Evolutionary conservation across 164 flowering plant species (phyloP).

Genomic region (Piper betle): DNA sequence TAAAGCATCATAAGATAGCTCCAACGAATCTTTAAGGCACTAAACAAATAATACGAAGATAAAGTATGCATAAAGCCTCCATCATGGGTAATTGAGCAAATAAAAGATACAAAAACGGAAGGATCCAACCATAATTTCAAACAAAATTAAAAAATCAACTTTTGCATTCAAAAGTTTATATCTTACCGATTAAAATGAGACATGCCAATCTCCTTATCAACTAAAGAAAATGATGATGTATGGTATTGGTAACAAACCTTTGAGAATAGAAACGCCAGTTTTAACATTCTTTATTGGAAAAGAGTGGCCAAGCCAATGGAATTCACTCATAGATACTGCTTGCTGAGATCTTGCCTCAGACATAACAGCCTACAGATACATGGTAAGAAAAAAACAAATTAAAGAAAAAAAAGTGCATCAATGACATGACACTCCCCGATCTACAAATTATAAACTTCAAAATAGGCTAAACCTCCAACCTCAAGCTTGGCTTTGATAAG

Average conservation of each 20-base stretch:
- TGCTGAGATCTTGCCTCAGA: constrained; percentile 91
- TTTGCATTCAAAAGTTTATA: too few species aligned
- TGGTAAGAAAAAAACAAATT: neutral
- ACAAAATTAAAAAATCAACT: too few species aligned
- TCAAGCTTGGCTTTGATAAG: constrained; percentile 86
- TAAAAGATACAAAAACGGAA: too few species aligned
- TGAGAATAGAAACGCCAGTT: constrained; percentile 77
- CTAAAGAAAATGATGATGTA: too few species aligned
- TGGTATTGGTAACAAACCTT: constrained; percentile 37
- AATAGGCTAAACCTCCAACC: constrained; percentile 24
- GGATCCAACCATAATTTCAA: too few species aligned
- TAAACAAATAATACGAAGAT: too few species aligned
- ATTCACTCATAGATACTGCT: constrained; percentile 90
- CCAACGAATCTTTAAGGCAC: too few species aligned
- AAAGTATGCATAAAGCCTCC: too few species aligned
- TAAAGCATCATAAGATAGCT: too few species aligned
- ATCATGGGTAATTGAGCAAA: too few species aligned
- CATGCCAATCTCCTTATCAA: too few species aligned
- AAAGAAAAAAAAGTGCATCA: neutral
- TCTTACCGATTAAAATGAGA: too few species aligned
- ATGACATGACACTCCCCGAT: neutral
- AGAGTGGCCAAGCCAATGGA: constrained; percentile 81
- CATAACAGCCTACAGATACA: constrained; percentile 65
- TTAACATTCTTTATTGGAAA: constrained; percentile 89
- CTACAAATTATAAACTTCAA: neutral